Evolutionary conservation across 2,329 filamentous ascomycete genomes (phyloP).

Genomic region (Fusarium sp.): DNA sequence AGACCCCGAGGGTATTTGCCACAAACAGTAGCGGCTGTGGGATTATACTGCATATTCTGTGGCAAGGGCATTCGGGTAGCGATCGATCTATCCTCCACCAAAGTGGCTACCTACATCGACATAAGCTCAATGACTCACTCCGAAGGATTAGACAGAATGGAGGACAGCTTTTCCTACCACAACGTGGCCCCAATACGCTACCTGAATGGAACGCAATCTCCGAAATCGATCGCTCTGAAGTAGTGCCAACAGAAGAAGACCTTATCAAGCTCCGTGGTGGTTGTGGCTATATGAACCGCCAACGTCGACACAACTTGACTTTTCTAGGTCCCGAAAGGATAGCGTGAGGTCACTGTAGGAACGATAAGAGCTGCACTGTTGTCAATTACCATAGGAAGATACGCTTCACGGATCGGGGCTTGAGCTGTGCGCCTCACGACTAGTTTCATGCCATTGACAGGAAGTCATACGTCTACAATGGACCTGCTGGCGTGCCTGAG

Average conservation of each 20-base stretch:
- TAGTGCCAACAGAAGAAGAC: background rate
- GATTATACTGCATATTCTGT: background rate
- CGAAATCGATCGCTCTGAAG: background rate
- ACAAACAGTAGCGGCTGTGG: background rate
- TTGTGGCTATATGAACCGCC: background rate
- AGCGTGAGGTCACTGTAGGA: background rate
- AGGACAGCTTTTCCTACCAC: fast-evolving
- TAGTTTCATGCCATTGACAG: background rate
- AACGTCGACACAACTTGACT: background rate
- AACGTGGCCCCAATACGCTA: fast-evolving
- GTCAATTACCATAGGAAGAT: background rate
- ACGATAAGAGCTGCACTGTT: background rate
- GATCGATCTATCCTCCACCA: background rate
- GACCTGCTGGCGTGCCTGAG: background rate
- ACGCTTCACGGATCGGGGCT: fast-evolving
- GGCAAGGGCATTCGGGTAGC: background rate
- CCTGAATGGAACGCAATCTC: background rate
- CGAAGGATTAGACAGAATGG: background rate
- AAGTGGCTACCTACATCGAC: background rate
- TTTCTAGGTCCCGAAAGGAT: background rate
- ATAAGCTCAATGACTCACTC: background rate
- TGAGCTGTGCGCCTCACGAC: background rate
- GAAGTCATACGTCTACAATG: background rate
- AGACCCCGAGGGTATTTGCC: background rate
- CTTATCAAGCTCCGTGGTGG: background rate